Evolutionary conservation across 805 yeast genomes (phyloP).

Genomic region (Nakazawaea wyomingensis): DNA sequence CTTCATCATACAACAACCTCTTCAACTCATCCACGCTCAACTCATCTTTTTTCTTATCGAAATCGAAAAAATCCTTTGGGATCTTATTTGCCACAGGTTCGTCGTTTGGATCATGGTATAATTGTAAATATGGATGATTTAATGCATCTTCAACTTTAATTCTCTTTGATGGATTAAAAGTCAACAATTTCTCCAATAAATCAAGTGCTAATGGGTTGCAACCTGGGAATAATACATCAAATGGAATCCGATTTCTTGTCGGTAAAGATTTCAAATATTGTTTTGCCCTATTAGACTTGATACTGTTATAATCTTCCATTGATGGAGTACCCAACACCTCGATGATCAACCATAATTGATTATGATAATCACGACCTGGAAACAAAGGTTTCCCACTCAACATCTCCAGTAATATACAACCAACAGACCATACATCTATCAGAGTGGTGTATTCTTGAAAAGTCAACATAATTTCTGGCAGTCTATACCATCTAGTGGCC

Average conservation of each 20-base stretch:
- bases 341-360: conserved; percentile 80
- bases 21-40: conserved; percentile 73
- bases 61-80: conserved; percentile 83
- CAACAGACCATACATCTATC: conserved; percentile 95
- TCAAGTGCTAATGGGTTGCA: conserved; percentile 69
- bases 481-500: conserved; percentile 96
- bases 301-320: conserved; percentile 68
- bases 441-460: conserved; percentile 92
- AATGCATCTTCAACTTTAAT: conserved; percentile 83
- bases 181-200: conserved; percentile 59
- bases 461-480: conserved; percentile 95
- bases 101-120: conserved; percentile 93
- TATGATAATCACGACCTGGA: conserved; percentile 92
- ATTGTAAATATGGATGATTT: conserved; percentile 74
- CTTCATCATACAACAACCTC: conserved; percentile 72
- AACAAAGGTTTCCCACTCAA: conserved; percentile 81
- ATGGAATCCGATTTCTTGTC: conserved; percentile 55
- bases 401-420: conserved; percentile 92
- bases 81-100: conserved; percentile 85
- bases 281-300: conserved; percentile 77
- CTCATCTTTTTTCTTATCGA: conserved; percentile 79
- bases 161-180: conserved; percentile 79
- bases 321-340: conserved; percentile 85
- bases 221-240: conserved; percentile 41
- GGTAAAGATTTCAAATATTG: conserved; percentile 85